These are phyloP conservation scores for Bjerkandera adusta DNA, from an alignment of 1,284 basidiomycete genomes.

Conservation along the genomic window DNA sequence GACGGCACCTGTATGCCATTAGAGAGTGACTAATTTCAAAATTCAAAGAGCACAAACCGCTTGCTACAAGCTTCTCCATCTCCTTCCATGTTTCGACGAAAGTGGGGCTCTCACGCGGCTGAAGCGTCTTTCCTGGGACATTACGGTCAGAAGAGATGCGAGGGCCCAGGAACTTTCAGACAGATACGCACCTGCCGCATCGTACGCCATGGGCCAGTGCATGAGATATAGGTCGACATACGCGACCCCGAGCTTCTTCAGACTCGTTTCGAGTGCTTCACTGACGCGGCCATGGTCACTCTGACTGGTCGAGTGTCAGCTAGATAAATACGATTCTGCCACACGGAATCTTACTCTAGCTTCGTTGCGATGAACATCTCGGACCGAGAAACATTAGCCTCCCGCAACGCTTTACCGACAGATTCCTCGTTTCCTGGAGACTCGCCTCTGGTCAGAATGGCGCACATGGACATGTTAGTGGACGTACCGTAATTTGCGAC, in stretches of 20 bases:
- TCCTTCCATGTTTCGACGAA: conserved; percentile 53
- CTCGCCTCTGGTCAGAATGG: too few species aligned
- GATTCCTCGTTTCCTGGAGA: conserved; percentile 14
- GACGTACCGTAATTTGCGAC: too few species aligned
- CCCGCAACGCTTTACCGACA: conserved; percentile 15
- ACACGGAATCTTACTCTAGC: conserved; percentile 7
- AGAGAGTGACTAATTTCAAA: not conserved
- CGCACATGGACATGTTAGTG: too few species aligned
- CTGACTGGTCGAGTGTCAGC: too few species aligned
- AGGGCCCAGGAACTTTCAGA: not conserved
- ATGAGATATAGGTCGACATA: conserved; percentile 76
- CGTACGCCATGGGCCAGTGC: conserved; percentile 46
- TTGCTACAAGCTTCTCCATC: conserved; percentile 53
- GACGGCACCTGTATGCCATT: conserved; percentile 14
- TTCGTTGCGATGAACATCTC: conserved; percentile 18
- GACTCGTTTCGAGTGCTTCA: conserved; percentile 29
- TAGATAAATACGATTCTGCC: not conserved
- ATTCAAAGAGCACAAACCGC: conserved; percentile 26
- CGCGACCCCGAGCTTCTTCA: conserved; percentile 52
- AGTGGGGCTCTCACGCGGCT: conserved; percentile 46
- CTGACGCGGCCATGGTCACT: not conserved
- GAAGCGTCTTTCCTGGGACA: conserved; percentile 26
- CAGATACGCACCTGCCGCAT: conserved; percentile 12
- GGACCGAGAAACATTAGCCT: conserved; percentile 14
- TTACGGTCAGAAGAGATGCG: conserved; percentile 1